Evolutionary conservation across 257 asterid genomes (phyloP), one percentile per base, ranked within the genome.

Genomic region (Thymus mandschuricus): DNA sequence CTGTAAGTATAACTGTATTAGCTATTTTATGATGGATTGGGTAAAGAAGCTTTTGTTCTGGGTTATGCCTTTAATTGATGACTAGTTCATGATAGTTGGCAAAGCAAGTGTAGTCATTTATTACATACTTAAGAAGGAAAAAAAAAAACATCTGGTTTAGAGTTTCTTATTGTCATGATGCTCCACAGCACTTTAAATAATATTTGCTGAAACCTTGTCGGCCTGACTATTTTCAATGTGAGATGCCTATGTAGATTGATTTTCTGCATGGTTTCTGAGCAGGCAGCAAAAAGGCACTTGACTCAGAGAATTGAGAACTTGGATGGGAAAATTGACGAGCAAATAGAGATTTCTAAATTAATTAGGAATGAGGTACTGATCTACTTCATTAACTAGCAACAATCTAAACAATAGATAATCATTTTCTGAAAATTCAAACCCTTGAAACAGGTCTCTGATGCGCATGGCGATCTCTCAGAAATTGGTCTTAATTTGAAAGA

Each of bases 271-370:
- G 65, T 70, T 62, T 74, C 52, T 52, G 41, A 34, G 59, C 76
- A 91, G 96, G 96, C 96, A 12, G 76, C 99, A 57, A 94, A 94
- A 82, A 84, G 80, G 81, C 97, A 94, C 82, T 83, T 94, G 80
- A 91, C 99, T 6, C 99, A 94, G 79, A 81, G 99, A 79, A 91
- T 91, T 68, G 96, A 88, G 84, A 94, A 89, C 63, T 79, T 94
- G 91, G 97, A 94, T 51, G 96, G 88, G 74, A 94, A 91, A 79
- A 80, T 91, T 35, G 97, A 94, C 78, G 97, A 89, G 60, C 99
- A 94, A 86, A 82, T 89, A 70, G 96, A 89, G 76, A 65, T 91
- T 9, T 89, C 97, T 66, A 91, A 89, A 77, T 74, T 85, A 75
- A 86, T 94, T 68, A 82, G 86, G 80, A 77, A 55, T 40, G 96